Conservation (phyloP, 768 basidiomycete species). For the Leucogyrophana mollusca region DNA sequence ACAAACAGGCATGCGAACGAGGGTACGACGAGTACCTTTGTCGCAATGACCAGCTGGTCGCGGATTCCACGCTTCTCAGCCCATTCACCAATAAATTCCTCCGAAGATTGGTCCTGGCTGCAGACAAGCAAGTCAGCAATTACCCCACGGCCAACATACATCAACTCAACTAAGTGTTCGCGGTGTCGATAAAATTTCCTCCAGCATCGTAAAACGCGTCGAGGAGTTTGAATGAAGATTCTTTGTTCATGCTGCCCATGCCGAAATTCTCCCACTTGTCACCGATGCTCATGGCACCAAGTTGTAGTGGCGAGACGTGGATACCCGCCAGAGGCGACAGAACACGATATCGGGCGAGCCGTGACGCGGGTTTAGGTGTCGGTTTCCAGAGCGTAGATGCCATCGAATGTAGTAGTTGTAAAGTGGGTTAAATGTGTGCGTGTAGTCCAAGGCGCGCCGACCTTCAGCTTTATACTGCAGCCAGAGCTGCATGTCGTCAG, state of each 20-base stretch:
- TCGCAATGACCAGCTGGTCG: slow-evolving; percentile 46
- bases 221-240: slow-evolving; percentile 40
- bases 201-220: slow-evolving; percentile 41
- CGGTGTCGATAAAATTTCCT: slow-evolving; percentile 47
- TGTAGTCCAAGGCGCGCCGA: too few species aligned
- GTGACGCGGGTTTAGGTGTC: slow-evolving; percentile 27
- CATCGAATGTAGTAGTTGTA: too few species aligned
- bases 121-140: background rate
- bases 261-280: slow-evolving; percentile 21
- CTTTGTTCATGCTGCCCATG: slow-evolving; percentile 42
- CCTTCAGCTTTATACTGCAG: too few species aligned
- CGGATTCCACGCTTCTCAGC: slow-evolving; percentile 38
- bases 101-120: slow-evolving; percentile 38
- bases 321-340: slow-evolving; percentile 41
- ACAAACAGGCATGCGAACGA: background rate
- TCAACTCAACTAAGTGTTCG: slow-evolving; percentile 38
- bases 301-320: slow-evolving; percentile 45
- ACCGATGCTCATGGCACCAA: slow-evolving; percentile 49
- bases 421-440: too few species aligned
- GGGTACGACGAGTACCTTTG: slow-evolving; percentile 27
- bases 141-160: background rate
- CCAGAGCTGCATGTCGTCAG: too few species aligned
- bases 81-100: slow-evolving; percentile 51
- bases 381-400: slow-evolving; percentile 11
- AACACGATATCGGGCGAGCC: slow-evolving; percentile 33